Percentiles rank a stretch among this genome's conserved stretches.
Evolutionary conservation across 768 basidiomycete genomes (phyloP).

Genomic region (Cystofilobasidium ferigula): DNA sequence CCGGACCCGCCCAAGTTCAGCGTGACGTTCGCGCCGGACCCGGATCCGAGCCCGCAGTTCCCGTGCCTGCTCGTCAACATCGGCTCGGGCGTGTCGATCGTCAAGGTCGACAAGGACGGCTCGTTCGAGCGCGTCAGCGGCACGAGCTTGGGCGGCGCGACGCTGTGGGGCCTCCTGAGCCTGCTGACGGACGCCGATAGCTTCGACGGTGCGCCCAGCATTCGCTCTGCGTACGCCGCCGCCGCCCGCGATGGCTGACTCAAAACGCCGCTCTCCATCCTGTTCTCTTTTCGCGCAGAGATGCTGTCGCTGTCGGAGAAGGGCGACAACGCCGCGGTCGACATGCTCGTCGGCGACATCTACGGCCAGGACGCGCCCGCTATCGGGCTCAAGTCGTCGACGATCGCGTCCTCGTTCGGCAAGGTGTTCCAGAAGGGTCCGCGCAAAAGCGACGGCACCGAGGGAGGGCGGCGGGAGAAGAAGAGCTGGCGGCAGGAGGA

Average conservation of each 20-base stretch:
- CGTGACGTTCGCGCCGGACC: constrained; percentile 73
- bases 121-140: constrained; percentile 92
- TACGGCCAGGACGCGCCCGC: constrained; percentile 92
- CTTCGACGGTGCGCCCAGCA: constrained; percentile 73
- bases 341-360: constrained; percentile 99
- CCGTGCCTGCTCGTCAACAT: constrained; percentile 97
- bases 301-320: constrained; percentile 89
- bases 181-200: constrained; percentile 85
- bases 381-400: constrained; percentile 91
- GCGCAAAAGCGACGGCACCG: constrained; percentile 20
- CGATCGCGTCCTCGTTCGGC: constrained; percentile 95
- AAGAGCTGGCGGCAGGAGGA: constrained; percentile 76
- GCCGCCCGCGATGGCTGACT: background rate
- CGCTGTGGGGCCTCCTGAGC: constrained; percentile 90
- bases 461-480: constrained; percentile 48
- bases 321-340: constrained; percentile 85
- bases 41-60: constrained; percentile 58
- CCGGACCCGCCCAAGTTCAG: constrained; percentile 81
- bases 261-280: background rate
- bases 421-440: constrained; percentile 82
- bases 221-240: background rate
- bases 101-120: constrained; percentile 92
- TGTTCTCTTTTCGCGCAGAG: constrained; percentile 47
- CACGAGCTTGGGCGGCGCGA: constrained; percentile 92
- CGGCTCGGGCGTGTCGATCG: constrained; percentile 91